Evolutionary conservation across 2,329 filamentous ascomycete genomes (phyloP), one percentile per base, ranked within the genome.

Genomic region (Penicillium sp.): DNA sequence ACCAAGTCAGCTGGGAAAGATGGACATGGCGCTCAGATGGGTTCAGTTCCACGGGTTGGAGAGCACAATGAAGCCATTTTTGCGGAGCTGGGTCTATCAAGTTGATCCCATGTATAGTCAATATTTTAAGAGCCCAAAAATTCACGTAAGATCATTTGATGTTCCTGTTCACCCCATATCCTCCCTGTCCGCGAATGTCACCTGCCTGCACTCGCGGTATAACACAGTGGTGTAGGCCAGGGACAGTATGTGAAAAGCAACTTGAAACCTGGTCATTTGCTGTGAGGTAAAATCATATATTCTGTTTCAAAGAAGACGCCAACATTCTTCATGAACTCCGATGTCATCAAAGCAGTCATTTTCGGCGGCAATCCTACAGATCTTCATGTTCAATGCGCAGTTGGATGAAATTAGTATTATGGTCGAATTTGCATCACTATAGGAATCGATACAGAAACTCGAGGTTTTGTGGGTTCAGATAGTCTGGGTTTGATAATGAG

Each of bases 61-160:
- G 75, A 84, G 65, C 81, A 84, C 57, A 82, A 79, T 60, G 66
- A 75, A 39, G 66, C 70, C 9, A 81, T 82, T 55, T 58, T 80
- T n/a, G 64, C 66, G 8, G 79, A 81, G 58, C 70, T 82, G 57
- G 75, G 75, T 3, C 24, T 62, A 34, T 48, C 29, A 9, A n/a
- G 37, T 51, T 52, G 26, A 46, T 34, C 14, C 7, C 1, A 34
- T 53, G 5, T 53, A 53, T 5, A 24, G 13, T 5, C 1, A 11
- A 32, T 14, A 14, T 26, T 20, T 38, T 42, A 2, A 31, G 7
- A 16, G 16, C 9, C 9, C 24, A 14, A 14, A 0, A n/a, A 20
- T 16, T n/a, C 9, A 46, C 26, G 34, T 5, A 39, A 39, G 13
- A 22, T 5, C 6, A 22, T 20, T 32, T 42, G 37, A n/a, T 40